Percentiles rank a stretch among this genome's conserved stretches.
Evolutionary conservation across 768 basidiomycete species (phyloP).

Genomic region (Tulasnella sp.): DNA sequence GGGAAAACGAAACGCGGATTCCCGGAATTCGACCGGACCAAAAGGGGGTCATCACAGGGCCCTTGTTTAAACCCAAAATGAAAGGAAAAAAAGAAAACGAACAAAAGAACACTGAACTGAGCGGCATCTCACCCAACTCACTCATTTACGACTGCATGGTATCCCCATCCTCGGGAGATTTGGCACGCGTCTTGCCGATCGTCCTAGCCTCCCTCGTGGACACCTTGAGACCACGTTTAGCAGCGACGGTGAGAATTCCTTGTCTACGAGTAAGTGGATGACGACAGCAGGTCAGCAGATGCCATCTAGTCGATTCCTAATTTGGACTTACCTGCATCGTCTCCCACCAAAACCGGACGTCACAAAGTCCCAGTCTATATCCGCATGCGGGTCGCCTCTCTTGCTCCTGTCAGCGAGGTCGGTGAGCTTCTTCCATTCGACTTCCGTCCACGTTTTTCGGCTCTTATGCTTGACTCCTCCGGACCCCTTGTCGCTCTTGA

Average conservation of each 20-base stretch:
- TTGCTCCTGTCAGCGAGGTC: slow-evolving; percentile 12
- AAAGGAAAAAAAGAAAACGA: no score
- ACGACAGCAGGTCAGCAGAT: background rate
- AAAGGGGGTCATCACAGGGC: background rate
- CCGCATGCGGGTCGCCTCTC: slow-evolving; percentile 8
- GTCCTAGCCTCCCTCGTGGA: slow-evolving; percentile 14
- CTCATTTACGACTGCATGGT: background rate
- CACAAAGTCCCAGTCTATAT: slow-evolving; percentile 15
- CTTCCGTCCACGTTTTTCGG: slow-evolving; percentile 15
- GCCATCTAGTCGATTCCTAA: background rate
- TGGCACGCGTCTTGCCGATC: slow-evolving; percentile 11
- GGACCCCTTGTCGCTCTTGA: slow-evolving; percentile 2
- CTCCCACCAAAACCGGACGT: slow-evolving; percentile 9
- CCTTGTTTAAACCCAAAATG: background rate
- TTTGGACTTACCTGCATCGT: slow-evolving; percentile 2
- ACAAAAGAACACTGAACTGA: background rate
- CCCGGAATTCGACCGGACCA: background rate
- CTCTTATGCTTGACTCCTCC: slow-evolving; percentile 11
- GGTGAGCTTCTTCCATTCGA: slow-evolving; percentile 15
- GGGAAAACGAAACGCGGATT: background rate
- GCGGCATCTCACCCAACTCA: no score
- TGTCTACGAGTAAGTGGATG: background rate
- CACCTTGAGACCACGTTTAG: slow-evolving; percentile 15
- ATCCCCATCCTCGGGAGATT: slow-evolving; percentile 9
- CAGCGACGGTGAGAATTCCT: slow-evolving; percentile 13